Evolutionary conservation across 306 rosid species (phyloP).

Genomic region (Chamaecrista fasciculata): DNA sequence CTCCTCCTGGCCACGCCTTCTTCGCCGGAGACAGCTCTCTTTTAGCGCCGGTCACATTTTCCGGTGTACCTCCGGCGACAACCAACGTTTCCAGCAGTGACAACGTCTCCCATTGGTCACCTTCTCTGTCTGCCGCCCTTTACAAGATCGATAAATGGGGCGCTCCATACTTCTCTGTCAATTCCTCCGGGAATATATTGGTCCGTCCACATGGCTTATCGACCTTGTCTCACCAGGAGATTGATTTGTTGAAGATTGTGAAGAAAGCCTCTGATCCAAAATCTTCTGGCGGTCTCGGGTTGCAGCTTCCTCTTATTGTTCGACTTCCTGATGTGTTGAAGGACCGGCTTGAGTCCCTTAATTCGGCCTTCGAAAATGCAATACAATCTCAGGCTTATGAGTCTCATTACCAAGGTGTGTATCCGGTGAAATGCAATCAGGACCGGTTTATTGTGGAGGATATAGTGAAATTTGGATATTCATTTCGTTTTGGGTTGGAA

Average conservation of each 20-base stretch:
- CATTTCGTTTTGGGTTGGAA: constrained; percentile 82
- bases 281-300: constrained; percentile 65
- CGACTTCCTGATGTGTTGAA: constrained; percentile 82
- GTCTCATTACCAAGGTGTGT: constrained; percentile 88
- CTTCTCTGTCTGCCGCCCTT: constrained; percentile 52
- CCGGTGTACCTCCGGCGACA: constrained; percentile 42
- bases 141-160: constrained; percentile 86
- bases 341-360: constrained; percentile 74
- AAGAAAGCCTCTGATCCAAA: constrained; percentile 77
- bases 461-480: constrained; percentile 68
- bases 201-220: constrained; percentile 68
- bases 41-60: constrained; percentile 54
- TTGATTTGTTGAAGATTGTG: constrained; percentile 82
- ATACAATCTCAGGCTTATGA: constrained; percentile 57
- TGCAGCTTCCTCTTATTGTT: constrained; percentile 78
- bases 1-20: constrained; percentile 75
- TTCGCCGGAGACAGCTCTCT: constrained; percentile 62
- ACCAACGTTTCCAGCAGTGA: not conserved
- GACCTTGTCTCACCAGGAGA: constrained; percentile 84
- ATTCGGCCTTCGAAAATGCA: constrained; percentile 69
- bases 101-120: constrained; percentile 73
- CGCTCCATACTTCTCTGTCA: constrained; percentile 68
- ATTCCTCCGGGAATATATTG: constrained; percentile 64
- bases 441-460: constrained; percentile 92
- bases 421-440: constrained; percentile 94